Conservation (phyloP, 352 stramenopile species). For the Phytophthora pseudosyringae region DNA sequence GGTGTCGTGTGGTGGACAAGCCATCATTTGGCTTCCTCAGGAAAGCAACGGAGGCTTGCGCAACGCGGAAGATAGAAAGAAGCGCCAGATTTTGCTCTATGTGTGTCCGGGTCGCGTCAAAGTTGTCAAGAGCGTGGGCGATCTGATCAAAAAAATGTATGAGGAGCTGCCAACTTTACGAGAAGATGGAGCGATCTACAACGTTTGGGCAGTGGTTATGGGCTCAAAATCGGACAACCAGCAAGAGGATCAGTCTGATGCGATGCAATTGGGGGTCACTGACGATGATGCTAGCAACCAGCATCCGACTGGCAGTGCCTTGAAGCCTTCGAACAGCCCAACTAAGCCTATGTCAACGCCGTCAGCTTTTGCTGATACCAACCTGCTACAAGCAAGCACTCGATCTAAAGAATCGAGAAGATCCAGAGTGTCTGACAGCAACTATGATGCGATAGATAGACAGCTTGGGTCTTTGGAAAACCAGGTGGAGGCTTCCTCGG, state of each 20-base stretch:
- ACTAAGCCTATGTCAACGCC: neutral
- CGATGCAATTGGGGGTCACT: neutral
- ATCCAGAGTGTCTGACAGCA: neutral
- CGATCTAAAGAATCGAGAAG: conserved; percentile 2
- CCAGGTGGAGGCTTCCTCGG: neutral
- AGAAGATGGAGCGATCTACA: conserved; percentile 39
- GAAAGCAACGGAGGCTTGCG: conserved; percentile 1
- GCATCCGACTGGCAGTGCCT: neutral
- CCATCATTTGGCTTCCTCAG: conserved; percentile 53
- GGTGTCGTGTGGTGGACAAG: conserved; percentile 21
- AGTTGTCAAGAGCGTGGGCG: conserved; percentile 56
- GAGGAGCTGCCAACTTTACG: conserved; percentile 48
- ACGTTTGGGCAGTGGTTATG: conserved; percentile 45
- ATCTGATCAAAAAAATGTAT: conserved; percentile 59
- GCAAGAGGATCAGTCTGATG: conserved; percentile 1
- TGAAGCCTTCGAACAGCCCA: neutral
- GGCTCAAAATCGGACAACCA: conserved; percentile 17
- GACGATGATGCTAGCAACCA: conserved; percentile 4
- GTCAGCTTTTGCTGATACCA: neutral
- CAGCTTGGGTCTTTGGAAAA: neutral
- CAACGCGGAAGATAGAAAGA: conserved; percentile 8
- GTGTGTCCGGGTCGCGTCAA: conserved; percentile 71
- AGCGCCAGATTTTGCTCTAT: conserved; percentile 60
- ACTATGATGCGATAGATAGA: neutral
- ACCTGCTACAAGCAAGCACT: neutral